A percentile compares a stretch with the other conserved stretches of the same genome.
Evolutionary conservation across 1,284 basidiomycete species (phyloP).

Genomic region (Inonotus hispidus): DNA sequence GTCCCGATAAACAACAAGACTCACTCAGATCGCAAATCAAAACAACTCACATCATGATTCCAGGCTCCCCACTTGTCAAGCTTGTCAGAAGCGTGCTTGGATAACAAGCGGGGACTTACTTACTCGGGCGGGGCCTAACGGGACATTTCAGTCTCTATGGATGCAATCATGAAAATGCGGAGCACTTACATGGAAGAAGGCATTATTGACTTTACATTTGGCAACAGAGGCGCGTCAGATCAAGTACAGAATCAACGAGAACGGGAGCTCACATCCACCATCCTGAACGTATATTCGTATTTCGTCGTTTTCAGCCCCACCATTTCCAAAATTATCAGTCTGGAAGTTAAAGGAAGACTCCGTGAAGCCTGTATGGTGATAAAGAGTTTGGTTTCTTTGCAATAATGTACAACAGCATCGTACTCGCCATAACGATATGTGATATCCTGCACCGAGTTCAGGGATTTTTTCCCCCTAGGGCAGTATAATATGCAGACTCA

Average conservation of each 20-base stretch:
- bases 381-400: background rate
- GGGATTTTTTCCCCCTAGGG: background rate
- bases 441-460: slow-evolving; percentile 40
- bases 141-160: background rate
- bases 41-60: slow-evolving; percentile 24
- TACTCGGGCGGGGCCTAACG: slow-evolving; percentile 3
- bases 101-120: background rate
- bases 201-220: slow-evolving; percentile 33
- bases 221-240: background rate
- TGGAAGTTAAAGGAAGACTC: slow-evolving; percentile 43
- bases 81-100: background rate
- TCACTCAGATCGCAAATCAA: background rate
- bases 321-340: slow-evolving; percentile 38
- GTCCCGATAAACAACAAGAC: background rate
- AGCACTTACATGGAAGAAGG: slow-evolving; percentile 32
- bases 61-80: slow-evolving; percentile 31
- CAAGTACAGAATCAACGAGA: background rate
- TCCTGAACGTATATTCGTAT: slow-evolving; percentile 39
- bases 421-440: slow-evolving; percentile 30
- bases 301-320: slow-evolving; percentile 36
- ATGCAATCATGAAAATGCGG: background rate
- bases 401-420: background rate
- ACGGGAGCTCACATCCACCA: background rate
- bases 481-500: background rate
- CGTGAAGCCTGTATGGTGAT: slow-evolving; percentile 26